Conservation (phyloP, 177 flowering plant species). For the Vitis hybrid region DNA sequence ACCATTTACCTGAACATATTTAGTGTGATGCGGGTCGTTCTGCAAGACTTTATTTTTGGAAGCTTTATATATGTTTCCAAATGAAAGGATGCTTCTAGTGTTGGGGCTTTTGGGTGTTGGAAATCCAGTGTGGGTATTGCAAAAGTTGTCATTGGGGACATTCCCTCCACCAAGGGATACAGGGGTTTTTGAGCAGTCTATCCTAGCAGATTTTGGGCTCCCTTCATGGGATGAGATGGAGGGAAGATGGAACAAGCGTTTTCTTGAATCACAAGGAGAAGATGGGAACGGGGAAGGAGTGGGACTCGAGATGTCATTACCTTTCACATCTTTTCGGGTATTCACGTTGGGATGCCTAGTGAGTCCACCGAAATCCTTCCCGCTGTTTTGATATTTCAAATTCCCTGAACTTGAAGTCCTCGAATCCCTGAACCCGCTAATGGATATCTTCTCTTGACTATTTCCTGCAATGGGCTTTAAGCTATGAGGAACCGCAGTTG, state of each 20-base stretch:
- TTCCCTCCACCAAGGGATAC: no score
- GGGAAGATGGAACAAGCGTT: conserved; percentile 4
- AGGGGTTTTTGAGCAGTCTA: neutral
- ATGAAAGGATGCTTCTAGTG: neutral
- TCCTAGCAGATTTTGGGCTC: neutral
- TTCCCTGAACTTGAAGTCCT: neutral
- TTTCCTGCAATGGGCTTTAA: neutral
- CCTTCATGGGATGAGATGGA: conserved; percentile 7
- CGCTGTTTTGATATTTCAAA: conserved; percentile 9
- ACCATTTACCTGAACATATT: conserved; percentile 1
- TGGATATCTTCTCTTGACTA: neutral
- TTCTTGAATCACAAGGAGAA: conserved; percentile 8
- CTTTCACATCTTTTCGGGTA: conserved; percentile 1
- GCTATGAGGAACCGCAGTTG: neutral
- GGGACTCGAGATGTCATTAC: neutral
- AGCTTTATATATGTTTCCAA: conserved; percentile 15
- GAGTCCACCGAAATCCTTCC: neutral
- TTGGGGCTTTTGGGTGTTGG: neutral
- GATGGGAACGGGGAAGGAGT: neutral
- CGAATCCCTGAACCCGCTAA: neutral
- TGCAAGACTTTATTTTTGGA: neutral
- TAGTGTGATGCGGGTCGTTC: neutral
- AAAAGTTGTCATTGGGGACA: no score
- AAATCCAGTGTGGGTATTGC: neutral
- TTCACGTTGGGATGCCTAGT: conserved; percentile 1